phyloP scores from a whole-genome alignment of 352 stramenopile genomes.

The Pythium apleroticum region DNA sequence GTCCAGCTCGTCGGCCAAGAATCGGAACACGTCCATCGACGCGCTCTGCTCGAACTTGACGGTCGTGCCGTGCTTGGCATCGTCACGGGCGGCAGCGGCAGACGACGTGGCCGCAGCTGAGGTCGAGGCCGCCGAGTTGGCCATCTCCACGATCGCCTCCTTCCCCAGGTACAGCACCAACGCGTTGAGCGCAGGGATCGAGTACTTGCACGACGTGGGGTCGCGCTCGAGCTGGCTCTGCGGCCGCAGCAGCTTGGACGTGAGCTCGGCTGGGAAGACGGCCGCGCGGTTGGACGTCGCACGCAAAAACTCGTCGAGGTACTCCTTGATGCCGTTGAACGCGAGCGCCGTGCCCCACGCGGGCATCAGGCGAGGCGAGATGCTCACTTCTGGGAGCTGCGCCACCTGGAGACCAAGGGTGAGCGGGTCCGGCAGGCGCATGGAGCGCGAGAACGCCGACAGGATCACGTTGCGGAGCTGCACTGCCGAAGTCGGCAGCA shows the following conservation, averaged over 20 bases:
- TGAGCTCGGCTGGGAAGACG: constrained; percentile 83
- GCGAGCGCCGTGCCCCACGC: constrained; percentile 94
- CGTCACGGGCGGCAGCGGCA: constrained; percentile 14
- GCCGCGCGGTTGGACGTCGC: constrained; percentile 85
- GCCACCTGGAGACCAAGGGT: constrained; percentile 98
- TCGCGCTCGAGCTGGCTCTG: constrained; percentile 66
- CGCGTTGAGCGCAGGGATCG: constrained; percentile 94
- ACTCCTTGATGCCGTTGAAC: constrained; percentile 87
- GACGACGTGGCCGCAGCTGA: constrained; percentile 9
- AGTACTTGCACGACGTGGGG: constrained; percentile 74
- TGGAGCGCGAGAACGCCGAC: constrained; percentile 96
- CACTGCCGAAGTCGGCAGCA: constrained; percentile 96
- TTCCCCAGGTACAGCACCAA: constrained; percentile 86
- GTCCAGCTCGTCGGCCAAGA: constrained; percentile 95
- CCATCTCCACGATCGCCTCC: constrained; percentile 82
- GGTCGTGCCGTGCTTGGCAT: constrained; percentile 41
- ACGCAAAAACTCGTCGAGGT: constrained; percentile 96
- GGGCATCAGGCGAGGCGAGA: constrained; percentile 93
- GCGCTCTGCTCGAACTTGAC: constrained; percentile 86
- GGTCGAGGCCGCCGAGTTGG: constrained; percentile 36
- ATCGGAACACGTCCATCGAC: constrained; percentile 94
- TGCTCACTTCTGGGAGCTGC: constrained; percentile 94
- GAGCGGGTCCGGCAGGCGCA: constrained; percentile 97
- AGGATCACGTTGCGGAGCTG: constrained; percentile 98
- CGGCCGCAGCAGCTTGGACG: constrained; percentile 71